phyloP scores from a whole-genome alignment of 75 land plant genomes.

The Pinus tabuliformis region DNA sequence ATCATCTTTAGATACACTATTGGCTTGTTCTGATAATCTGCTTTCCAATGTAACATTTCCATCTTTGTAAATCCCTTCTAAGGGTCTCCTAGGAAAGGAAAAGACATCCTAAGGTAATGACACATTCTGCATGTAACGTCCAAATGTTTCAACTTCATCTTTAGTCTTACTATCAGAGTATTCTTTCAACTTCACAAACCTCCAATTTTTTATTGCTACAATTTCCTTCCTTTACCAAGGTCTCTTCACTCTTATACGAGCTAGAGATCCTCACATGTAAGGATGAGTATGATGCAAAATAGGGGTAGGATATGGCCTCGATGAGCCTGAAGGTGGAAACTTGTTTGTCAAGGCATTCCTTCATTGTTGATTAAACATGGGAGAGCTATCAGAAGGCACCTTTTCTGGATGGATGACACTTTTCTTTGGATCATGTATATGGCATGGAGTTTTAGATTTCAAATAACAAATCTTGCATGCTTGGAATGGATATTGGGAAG shows the following conservation, averaged over 20 bases:
- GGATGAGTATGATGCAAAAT: slow-evolving; percentile 35
- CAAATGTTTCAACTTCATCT: no score
- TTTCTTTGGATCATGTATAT: slow-evolving; percentile 10
- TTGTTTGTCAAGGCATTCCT: slow-evolving; percentile 22
- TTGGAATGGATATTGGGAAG: no score
- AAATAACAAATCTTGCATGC: no score
- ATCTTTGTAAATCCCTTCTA: no score
- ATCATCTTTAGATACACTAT: slow-evolving; percentile 10
- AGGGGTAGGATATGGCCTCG: slow-evolving; percentile 27
- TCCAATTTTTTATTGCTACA: slow-evolving; percentile 33
- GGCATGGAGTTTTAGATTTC: no score
- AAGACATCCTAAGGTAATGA: no score
- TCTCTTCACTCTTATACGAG: slow-evolving; percentile 34
- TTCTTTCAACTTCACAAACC: no score
- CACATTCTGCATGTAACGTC: no score
- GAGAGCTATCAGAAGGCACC: slow-evolving; percentile 27
- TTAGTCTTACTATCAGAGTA: no score
- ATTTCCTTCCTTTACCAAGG: slow-evolving; percentile 79
- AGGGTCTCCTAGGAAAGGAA: no score
- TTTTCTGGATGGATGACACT: slow-evolving; percentile 40
- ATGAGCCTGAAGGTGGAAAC: slow-evolving; percentile 13
- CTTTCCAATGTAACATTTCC: no score
- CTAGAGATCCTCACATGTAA: slow-evolving; percentile 32
- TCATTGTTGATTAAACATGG: slow-evolving; percentile 34
- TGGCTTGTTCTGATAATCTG: not conserved